phyloP scores from a whole-genome alignment of 345 rosid species.

The Lagerstroemia speciosa region DNA sequence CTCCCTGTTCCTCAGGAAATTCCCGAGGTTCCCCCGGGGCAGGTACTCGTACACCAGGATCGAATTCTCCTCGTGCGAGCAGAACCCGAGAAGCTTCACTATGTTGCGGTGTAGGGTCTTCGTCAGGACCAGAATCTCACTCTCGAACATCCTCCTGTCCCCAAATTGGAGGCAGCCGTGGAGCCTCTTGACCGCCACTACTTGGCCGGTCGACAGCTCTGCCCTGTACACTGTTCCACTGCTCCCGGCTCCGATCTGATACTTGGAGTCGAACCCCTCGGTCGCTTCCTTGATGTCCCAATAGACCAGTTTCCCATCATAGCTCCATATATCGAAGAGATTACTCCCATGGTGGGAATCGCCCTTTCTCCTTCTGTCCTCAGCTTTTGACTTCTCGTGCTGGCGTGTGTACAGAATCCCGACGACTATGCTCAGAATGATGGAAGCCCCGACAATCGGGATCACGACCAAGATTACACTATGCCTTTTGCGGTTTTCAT shows the following conservation, averaged over 20 bases:
- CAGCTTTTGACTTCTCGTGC: not conserved
- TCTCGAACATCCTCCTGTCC: slow-evolving; percentile 8
- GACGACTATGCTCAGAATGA: slow-evolving; percentile 6
- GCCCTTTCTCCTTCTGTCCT: not conserved
- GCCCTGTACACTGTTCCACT: slow-evolving; percentile 31
- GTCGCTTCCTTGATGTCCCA: slow-evolving; percentile 25
- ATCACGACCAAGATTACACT: slow-evolving; percentile 9
- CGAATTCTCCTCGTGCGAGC: slow-evolving; percentile 3
- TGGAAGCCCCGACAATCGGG: slow-evolving; percentile 10
- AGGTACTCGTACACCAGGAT: slow-evolving; percentile 16
- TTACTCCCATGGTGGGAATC: slow-evolving; percentile 6
- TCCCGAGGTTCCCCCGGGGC: slow-evolving; percentile 16
- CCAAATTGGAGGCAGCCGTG: not conserved
- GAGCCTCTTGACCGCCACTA: slow-evolving; percentile 21
- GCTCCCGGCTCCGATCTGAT: slow-evolving; percentile 29
- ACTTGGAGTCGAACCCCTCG: slow-evolving; percentile 13
- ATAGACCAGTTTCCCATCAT: slow-evolving; percentile 21
- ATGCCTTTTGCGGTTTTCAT: slow-evolving; percentile 1
- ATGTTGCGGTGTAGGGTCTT: slow-evolving; percentile 17
- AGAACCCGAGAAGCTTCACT: slow-evolving; percentile 17
- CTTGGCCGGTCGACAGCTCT: slow-evolving; percentile 16
- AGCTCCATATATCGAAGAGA: slow-evolving; percentile 15
- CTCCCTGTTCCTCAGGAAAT: slow-evolving; percentile 6
- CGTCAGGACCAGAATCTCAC: slow-evolving; percentile 16
- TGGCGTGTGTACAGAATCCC: slow-evolving; percentile 14